These are phyloP conservation scores for Melaleuca quinquenervia DNA, from an alignment of 345 rosid genomes.

Conservation along the genomic window DNA sequence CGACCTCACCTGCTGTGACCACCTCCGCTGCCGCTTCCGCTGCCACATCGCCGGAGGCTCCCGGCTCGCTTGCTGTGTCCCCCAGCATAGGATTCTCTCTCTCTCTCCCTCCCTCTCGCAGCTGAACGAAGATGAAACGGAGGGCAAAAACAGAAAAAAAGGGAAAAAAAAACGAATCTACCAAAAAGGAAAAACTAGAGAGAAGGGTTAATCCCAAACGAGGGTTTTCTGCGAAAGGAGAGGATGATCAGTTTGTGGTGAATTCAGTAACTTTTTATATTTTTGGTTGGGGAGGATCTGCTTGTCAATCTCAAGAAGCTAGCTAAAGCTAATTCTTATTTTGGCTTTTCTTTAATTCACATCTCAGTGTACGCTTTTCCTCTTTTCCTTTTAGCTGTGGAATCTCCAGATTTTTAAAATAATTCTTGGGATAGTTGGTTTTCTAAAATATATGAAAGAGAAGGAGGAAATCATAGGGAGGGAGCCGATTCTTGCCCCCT, in stretches of 20 bases:
- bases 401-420: background rate
- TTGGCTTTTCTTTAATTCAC: background rate
- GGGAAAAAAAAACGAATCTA: background rate
- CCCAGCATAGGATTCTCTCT: conserved; percentile 2
- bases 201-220: background rate
- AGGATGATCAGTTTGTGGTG: background rate
- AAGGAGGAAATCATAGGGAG: background rate
- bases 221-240: background rate
- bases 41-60: background rate
- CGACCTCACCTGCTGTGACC: background rate
- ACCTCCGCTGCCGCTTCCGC: background rate
- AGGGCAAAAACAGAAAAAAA: background rate
- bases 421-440: background rate
- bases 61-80: background rate
- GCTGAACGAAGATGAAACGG: background rate
- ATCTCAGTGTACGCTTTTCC: background rate
- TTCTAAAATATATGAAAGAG: background rate
- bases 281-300: background rate
- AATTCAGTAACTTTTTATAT: background rate
- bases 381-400: conserved; percentile 1
- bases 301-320: conserved; percentile 10
- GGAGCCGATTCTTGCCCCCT: background rate
- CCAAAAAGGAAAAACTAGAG: background rate
- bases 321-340: background rate
- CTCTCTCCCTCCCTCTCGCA: background rate